Conservation (phyloP, 192 early-diverging fungal genomes). For the Geranomyces variabilis region DNA sequence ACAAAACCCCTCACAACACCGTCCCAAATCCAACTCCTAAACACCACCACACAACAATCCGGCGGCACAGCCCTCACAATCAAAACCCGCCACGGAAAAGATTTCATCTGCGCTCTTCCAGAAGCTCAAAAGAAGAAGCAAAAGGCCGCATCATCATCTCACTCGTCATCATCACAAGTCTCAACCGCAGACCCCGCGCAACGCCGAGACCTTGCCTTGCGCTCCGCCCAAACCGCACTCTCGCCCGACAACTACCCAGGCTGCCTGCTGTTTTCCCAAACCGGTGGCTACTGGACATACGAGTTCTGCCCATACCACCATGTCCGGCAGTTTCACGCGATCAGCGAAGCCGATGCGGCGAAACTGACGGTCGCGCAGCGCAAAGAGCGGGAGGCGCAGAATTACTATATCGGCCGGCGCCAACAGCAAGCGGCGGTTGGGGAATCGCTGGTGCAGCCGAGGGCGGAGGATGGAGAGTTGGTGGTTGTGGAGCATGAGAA, state of each 20-base stretch:
- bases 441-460: not conserved
- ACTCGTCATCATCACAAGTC: not conserved
- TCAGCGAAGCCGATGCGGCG: not conserved
- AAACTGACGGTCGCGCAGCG: not conserved
- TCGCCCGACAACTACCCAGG: not conserved
- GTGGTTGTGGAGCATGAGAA: conserved; percentile 27
- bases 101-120: no score
- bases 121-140: not conserved
- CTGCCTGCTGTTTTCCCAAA: not conserved
- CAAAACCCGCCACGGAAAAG: not conserved
- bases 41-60: not conserved
- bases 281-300: conserved; percentile 20
- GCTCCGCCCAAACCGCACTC: conserved; percentile 4
- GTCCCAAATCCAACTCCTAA: not conserved
- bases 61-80: not conserved
- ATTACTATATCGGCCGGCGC: conserved; percentile 6
- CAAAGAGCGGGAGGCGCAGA: not conserved
- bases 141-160: not conserved
- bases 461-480: conserved; percentile 6
- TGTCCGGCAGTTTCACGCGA: conserved; percentile 8
- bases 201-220: not conserved
- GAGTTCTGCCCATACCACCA: conserved; percentile 19
- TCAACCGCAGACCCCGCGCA: not conserved
- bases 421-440: not conserved
- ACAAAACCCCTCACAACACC: conserved; percentile 1